Base-by-base conservation (phyloP, 2,329 filamentous ascomycete genomes). In the Dothistroma septosporum region DNA sequence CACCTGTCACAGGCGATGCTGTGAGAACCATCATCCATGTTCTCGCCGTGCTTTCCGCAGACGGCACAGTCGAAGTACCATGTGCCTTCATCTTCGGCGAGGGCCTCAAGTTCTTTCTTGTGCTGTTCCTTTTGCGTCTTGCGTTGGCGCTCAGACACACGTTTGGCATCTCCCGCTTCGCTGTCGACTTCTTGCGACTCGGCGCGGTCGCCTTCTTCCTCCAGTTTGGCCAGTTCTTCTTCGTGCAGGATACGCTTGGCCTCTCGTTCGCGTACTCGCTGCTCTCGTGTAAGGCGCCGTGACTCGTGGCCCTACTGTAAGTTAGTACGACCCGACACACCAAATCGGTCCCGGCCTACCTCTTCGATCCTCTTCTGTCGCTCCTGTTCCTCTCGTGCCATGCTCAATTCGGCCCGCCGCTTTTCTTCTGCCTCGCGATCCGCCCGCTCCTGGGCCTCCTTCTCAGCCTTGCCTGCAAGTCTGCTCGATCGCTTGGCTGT, bases 41-140 rank as follows among this genome's bases (percentile, higher is more conserved):
- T 90, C 68, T 95, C 88, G 22, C 94, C 94, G 74, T 96, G 87
- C 22, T 92, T 83, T 28, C 93, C 93, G 74, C 94, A 99, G 28
- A 90, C 83, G 14, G 85, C 82, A 73, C 94, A 99, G 73, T 99
- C 94, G 69, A 99, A 99, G 44, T 91, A 84, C 94, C 94, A 97
- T 55, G 92, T 86, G 12, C 91, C 90, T 53, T 94, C 90, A 66
- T 87, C 82, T 21, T 86, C 76, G 3, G 76, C 84, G 24, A 96
- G 82, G 58, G 88, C 85, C 67, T 89, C 83, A 11, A 96, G 79
- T 35, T 90, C 90, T 73, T 87, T 87, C 73, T 89, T 88, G 64
- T 87, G 90, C 74, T 84, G 89, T 70, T 92, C 89, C 70, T 95
- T 90, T 73, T 94, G 89, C 3, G 86, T 86, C 70, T 91, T 87